Percentiles rank a stretch among this genome's conserved stretches.
Evolutionary conservation across 2,329 filamentous ascomycete genomes (phyloP).

Genomic region (Phialemoniopsis sp.): DNA sequence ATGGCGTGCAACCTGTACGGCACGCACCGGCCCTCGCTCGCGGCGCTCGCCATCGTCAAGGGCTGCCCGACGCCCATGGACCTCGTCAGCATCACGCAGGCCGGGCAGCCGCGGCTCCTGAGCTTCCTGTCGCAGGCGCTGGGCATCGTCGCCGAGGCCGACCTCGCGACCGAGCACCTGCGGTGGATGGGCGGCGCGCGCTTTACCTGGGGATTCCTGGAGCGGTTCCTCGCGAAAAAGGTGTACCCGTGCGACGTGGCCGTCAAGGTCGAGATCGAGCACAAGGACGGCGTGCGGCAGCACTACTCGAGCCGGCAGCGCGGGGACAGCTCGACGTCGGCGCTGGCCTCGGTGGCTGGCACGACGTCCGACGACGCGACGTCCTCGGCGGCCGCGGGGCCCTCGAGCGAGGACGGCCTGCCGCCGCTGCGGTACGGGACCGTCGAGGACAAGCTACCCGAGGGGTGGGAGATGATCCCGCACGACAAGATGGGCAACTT

Average conservation of each 20-base stretch:
- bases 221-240: constrained; percentile 69
- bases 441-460: constrained; percentile 69
- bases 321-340: background rate
- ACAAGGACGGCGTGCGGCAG: constrained; percentile 69
- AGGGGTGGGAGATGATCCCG: constrained; percentile 70
- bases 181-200: constrained; percentile 88
- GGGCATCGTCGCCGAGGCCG: constrained; percentile 85
- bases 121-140: constrained; percentile 90
- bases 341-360: background rate
- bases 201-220: constrained; percentile 82
- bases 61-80: constrained; percentile 81
- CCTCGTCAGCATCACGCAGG: constrained; percentile 83
- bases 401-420: constrained; percentile 45
- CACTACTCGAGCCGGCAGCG: constrained; percentile 48
- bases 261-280: constrained; percentile 74
- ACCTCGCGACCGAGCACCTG: constrained; percentile 84
- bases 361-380: background rate
- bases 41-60: constrained; percentile 82
- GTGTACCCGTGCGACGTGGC: constrained; percentile 88
- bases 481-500: constrained; percentile 84
- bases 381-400: background rate
- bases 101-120: constrained; percentile 59
- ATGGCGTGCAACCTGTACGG: constrained; percentile 89
- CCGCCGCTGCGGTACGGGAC: constrained; percentile 77
- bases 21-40: constrained; percentile 68